Evolutionary conservation across 2,329 filamentous ascomycete species (phyloP), one percentile per base, ranked within the genome.

Genomic region (Colletotrichum higginsianum): DNA sequence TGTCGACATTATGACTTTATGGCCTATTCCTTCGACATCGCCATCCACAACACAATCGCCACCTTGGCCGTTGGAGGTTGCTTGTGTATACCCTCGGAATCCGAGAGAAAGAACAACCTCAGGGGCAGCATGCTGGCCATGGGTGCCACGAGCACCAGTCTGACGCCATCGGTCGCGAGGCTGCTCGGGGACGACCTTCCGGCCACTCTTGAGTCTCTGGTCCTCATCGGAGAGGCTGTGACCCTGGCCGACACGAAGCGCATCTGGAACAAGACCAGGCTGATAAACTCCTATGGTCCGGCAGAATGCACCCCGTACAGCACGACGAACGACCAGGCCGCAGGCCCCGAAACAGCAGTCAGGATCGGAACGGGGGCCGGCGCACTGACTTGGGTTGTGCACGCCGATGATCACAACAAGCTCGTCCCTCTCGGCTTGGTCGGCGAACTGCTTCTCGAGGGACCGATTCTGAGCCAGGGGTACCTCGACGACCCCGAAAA

Each of bases 21-120:
- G 26, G 26, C 79, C 1, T 78, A 79, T 18, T 84, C 84, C 1
- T 79, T 83, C 11, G 82, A 42, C 7, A 42, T 42, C 40, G 84
- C 46, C 13, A 42, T 42, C 13, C 40, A 42, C 40, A 42, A 90
- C 71, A 85, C 86, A 0, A 79, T 89, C 15, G 83, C 85, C 1
- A 84, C 87, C 0, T 80, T 91, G 6, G 81, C 86, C 15, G 79
- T 84, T 40, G 90, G 90, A 23, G 79, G 75, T 0, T 80, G 79
- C 49, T 73, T 80, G 2, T 79, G 78, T 30, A 71, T 81, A n/a
- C 81, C 82, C 1, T 82, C 79, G 1, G 82, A 85, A 38, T 76
- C 81, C 3, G 78, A 79, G 35, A 78, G 83, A 0, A 75, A 82
- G 26, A 82, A 84, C 42, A 84, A 89, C 84, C 92, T 26, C 26